These are phyloP conservation scores for Lachancea waltii DNA, from an alignment of 805 yeast species.

Conservation along the genomic window DNA sequence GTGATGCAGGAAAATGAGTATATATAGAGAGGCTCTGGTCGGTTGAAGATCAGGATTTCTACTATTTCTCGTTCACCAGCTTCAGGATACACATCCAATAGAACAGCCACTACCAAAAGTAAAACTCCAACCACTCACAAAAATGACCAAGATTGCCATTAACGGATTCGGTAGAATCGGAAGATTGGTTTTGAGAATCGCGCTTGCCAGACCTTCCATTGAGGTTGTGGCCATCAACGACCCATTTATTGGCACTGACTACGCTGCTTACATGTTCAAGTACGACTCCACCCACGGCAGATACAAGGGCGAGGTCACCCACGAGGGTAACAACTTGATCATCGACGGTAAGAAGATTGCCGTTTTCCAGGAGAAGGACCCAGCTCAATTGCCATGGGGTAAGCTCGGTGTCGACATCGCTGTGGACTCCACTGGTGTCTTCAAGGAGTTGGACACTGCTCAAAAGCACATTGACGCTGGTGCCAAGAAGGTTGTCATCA, in stretches of 20 bases:
- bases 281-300: slow-evolving; percentile 68
- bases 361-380: slow-evolving; percentile 62
- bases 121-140: slow-evolving; percentile 9
- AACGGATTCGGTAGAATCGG: slow-evolving; percentile 74
- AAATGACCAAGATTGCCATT: slow-evolving; percentile 49
- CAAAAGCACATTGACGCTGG: slow-evolving; percentile 67
- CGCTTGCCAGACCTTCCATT: slow-evolving; percentile 45
- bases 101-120: background rate
- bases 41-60: no score
- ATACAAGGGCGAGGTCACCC: slow-evolving; percentile 51
- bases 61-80: no score
- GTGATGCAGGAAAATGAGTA: no score
- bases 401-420: slow-evolving; percentile 54
- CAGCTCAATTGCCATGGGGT: slow-evolving; percentile 64
- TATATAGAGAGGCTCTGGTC: no score
- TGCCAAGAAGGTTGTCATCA: slow-evolving; percentile 67
- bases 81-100: no score
- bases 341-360: slow-evolving; percentile 46
- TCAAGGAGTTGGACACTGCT: slow-evolving; percentile 58
- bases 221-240: slow-evolving; percentile 62
- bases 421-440: slow-evolving; percentile 67
- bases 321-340: slow-evolving; percentile 46
- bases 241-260: slow-evolving; percentile 62
- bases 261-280: slow-evolving; percentile 71
- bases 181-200: slow-evolving; percentile 60